Evolutionary conservation across 1,284 basidiomycete genomes (phyloP).

Genomic region (Trametes versicolor): DNA sequence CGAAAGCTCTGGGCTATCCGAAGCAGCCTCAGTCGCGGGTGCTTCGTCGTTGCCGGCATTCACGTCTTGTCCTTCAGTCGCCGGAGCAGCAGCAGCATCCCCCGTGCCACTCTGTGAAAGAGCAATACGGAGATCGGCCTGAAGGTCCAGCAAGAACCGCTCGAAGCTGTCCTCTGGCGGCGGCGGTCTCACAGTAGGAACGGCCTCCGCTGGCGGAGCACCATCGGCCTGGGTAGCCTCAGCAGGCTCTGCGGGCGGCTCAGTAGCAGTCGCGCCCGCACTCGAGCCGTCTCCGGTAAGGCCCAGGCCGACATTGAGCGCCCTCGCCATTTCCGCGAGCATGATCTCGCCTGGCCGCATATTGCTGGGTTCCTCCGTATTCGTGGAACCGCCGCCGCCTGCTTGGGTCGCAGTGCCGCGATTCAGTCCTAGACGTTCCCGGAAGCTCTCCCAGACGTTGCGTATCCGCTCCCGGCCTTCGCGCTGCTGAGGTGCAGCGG

Average conservation of each 20-base stretch:
- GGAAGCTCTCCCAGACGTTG: constrained; percentile 69
- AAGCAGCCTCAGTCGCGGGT: background rate
- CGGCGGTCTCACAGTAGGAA: constrained; percentile 32
- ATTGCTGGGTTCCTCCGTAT: constrained; percentile 32
- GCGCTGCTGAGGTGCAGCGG: constrained; percentile 33
- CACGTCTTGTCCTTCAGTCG: background rate
- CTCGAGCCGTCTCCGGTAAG: constrained; percentile 42
- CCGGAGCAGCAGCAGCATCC: constrained; percentile 9
- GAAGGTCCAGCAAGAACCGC: constrained; percentile 77
- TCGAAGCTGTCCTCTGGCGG: constrained; percentile 79
- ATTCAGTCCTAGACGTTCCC: constrained; percentile 67
- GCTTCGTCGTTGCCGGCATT: constrained; percentile 5
- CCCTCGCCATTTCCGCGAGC: constrained; percentile 80
- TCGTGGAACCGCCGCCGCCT: background rate
- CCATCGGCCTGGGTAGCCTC: constrained; percentile 8
- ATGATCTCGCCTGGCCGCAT: constrained; percentile 58
- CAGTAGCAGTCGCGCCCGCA: background rate
- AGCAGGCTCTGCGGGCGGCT: background rate
- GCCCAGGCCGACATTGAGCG: constrained; percentile 76
- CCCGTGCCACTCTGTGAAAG: constrained; percentile 49
- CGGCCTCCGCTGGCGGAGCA: constrained; percentile 15
- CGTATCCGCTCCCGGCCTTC: constrained; percentile 56
- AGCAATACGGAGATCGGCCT: constrained; percentile 70
- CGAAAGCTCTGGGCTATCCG: background rate
- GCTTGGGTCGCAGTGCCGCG: constrained; percentile 19